A percentile compares a stretch with the other conserved stretches of the same genome.
phyloP scores from a whole-genome alignment of 2,329 filamentous ascomycete genomes.

The Phyllosticta ampelicida region DNA sequence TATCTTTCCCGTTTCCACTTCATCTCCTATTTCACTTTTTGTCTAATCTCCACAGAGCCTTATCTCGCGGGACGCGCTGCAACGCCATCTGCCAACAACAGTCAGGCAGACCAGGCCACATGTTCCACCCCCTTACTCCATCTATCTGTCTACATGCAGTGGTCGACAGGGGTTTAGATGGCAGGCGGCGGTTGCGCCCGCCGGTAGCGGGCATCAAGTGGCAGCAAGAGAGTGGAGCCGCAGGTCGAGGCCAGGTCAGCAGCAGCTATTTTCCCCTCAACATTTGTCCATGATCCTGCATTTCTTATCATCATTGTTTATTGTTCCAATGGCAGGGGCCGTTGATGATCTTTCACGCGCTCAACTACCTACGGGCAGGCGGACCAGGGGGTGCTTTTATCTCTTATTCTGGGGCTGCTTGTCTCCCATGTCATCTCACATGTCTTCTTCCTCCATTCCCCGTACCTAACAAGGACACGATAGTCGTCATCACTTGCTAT shows the following conservation, averaged over 20 bases:
- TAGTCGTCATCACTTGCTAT: not conserved
- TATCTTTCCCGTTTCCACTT: not conserved
- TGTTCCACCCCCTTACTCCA: not conserved
- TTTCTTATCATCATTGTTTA: not conserved
- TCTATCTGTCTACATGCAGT: not conserved
- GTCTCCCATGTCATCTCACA: no score
- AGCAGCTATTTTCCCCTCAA: not conserved
- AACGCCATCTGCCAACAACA: not conserved
- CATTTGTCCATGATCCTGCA: no score
- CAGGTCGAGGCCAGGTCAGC: no score
- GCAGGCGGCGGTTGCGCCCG: not conserved
- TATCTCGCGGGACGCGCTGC: not conserved
- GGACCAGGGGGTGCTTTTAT: no score
- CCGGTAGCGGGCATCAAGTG: not conserved
- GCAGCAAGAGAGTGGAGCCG: not conserved
- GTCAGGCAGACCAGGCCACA: not conserved
- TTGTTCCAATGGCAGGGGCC: not conserved
- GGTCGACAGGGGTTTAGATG: not conserved
- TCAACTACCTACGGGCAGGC: not conserved
- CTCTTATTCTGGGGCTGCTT: no score
- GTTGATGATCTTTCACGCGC: not conserved
- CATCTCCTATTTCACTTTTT: not conserved
- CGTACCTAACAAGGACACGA: no score
- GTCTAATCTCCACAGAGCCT: not conserved
- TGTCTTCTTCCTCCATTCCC: no score